phyloP scores from a whole-genome alignment of 2,329 filamentous ascomycete genomes.

The Rosellinia necatrix region DNA sequence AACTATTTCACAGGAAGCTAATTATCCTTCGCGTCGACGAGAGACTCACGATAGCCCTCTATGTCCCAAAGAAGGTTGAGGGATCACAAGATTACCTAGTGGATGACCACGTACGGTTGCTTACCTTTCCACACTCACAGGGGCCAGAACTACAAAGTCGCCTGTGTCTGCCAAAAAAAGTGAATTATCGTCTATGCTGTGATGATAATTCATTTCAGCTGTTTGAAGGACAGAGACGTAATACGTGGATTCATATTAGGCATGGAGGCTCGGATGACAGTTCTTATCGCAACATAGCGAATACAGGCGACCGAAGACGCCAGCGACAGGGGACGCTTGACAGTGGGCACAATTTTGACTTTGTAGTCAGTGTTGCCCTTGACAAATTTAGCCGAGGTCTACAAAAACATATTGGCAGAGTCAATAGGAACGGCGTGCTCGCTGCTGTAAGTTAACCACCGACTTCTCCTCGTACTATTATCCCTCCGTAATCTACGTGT shows the following conservation, averaged over 20 bases:
- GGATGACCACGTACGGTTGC: slow-evolving; percentile 8
- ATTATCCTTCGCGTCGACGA: slow-evolving; percentile 16
- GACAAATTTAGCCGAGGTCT: slow-evolving; percentile 13
- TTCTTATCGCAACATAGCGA: slow-evolving; percentile 7
- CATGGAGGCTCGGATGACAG: slow-evolving; percentile 15
- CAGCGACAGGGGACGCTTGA: slow-evolving; percentile 11
- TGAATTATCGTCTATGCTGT: slow-evolving; percentile 13
- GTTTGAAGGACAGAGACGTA: slow-evolving; percentile 4
- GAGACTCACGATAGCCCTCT: slow-evolving; percentile 17
- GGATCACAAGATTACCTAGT: slow-evolving; percentile 14
- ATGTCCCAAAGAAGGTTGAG: slow-evolving; percentile 15
- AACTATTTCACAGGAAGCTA: slow-evolving; percentile 14
- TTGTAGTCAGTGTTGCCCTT: slow-evolving; percentile 10
- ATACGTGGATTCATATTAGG: slow-evolving; percentile 20
- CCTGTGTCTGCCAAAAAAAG: slow-evolving; percentile 14
- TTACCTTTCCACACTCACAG: slow-evolving; percentile 18
- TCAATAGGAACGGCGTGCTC: slow-evolving; percentile 11
- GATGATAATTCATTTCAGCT: slow-evolving; percentile 14
- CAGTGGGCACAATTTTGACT: slow-evolving; percentile 12
- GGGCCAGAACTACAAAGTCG: slow-evolving; percentile 11
- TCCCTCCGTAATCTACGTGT: no score
- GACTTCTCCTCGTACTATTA: background rate
- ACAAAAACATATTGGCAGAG: slow-evolving; percentile 13
- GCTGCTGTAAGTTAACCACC: slow-evolving; percentile 10
- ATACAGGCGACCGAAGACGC: slow-evolving; percentile 7